A percentile compares a stretch with the other conserved stretches of the same genome.
Evolutionary conservation across 2,329 filamentous ascomycete genomes (phyloP).

Genomic region (Periconia digitata): DNA sequence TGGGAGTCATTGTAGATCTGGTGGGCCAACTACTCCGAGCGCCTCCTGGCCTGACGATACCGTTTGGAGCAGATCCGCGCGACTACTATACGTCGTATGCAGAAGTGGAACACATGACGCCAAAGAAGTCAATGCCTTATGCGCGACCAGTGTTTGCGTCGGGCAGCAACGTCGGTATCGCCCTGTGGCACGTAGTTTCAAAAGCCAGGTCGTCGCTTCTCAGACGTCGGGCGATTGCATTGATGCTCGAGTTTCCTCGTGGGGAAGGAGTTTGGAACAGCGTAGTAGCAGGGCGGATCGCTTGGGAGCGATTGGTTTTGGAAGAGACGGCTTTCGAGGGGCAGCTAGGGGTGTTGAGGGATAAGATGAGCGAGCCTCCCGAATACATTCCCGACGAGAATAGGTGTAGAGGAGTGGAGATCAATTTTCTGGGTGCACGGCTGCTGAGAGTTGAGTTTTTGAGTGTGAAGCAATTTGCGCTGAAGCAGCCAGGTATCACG

Average conservation of each 20-base stretch:
- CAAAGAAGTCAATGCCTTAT: not conserved
- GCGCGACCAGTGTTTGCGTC: constrained; percentile 29
- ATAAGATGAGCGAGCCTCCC: not conserved
- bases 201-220: constrained; percentile 21
- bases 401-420: constrained; percentile 11
- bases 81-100: constrained; percentile 14
- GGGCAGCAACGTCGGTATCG: constrained; percentile 23
- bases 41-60: constrained; percentile 17
- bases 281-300: constrained; percentile 59
- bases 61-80: constrained; percentile 17
- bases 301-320: constrained; percentile 23
- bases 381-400: constrained; percentile 12
- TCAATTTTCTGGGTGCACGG: constrained; percentile 24
- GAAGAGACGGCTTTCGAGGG: constrained; percentile 27
- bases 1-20: constrained; percentile 16
- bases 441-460: constrained; percentile 23
- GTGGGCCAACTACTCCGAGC: constrained; percentile 15
- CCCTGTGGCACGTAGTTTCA: constrained; percentile 28
- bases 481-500: constrained; percentile 15
- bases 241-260: constrained; percentile 30
- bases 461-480: constrained; percentile 18
- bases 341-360: constrained; percentile 8
- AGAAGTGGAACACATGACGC: constrained; percentile 3
- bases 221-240: constrained; percentile 25
- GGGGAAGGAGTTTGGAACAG: constrained; percentile 58